A percentile compares a stretch with the other conserved stretches of the same genome.
Conservation (phyloP, 495 filamentous ascomycete genomes). For the Podospora sp. region DNA sequence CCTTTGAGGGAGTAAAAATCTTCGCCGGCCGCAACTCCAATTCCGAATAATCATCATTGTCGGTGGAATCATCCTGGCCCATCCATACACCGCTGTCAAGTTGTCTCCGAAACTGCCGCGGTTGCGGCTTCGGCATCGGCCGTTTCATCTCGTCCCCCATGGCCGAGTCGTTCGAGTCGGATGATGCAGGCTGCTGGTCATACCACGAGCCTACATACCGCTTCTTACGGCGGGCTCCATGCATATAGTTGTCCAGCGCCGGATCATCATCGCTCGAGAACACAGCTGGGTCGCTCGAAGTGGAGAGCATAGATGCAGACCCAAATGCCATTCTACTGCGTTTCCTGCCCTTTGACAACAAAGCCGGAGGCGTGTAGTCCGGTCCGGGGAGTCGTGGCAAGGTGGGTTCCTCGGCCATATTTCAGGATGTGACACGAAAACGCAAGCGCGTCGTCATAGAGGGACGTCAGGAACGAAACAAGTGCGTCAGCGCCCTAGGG, state of each 20-base stretch:
- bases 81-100: slow-evolving; percentile 86
- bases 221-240: slow-evolving; percentile 50
- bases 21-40: slow-evolving; percentile 25
- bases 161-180: slow-evolving; percentile 42
- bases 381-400: slow-evolving; percentile 44
- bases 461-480: not conserved
- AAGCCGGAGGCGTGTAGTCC: slow-evolving; percentile 16
- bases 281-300: slow-evolving; percentile 72
- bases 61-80: slow-evolving; percentile 61
- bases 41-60: slow-evolving; percentile 43
- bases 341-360: slow-evolving; percentile 43
- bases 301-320: slow-evolving; percentile 31
- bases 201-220: slow-evolving; percentile 74
- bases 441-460: not conserved
- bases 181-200: slow-evolving; percentile 55
- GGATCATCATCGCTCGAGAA: slow-evolving; percentile 82
- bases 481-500: not conserved
- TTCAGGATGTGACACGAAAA: not conserved
- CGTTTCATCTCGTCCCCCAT: slow-evolving; percentile 35
- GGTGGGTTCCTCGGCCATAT: slow-evolving; percentile 50
- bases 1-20: slow-evolving; percentile 4
- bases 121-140: slow-evolving; percentile 47
- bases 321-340: slow-evolving; percentile 35
- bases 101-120: slow-evolving; percentile 62
- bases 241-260: slow-evolving; percentile 68